A percentile compares a stretch with the other conserved stretches of the same genome.
phyloP scores from a whole-genome alignment of 441 rosid genomes.

The Pelargonium myrrhifolium region DNA sequence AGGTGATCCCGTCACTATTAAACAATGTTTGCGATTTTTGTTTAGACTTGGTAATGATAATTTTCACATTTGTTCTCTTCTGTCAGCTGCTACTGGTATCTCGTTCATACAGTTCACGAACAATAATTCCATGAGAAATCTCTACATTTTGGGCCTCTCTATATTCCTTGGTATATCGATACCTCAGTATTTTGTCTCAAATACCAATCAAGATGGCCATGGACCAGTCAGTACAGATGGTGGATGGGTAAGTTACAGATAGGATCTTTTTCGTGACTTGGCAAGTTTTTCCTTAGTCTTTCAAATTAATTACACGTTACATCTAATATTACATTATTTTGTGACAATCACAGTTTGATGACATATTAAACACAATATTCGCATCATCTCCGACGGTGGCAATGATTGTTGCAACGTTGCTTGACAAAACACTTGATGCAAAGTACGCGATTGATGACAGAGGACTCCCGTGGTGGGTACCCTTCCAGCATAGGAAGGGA shows the following conservation, averaged over 20 bases:
- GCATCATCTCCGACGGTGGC: slow-evolving; percentile 79
- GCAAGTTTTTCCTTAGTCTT: neutral
- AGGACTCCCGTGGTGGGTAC: slow-evolving; percentile 84
- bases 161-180: slow-evolving; percentile 80
- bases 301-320: neutral
- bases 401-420: slow-evolving; percentile 48
- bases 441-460: slow-evolving; percentile 33
- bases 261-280: neutral
- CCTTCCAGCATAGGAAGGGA: slow-evolving; percentile 65
- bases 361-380: slow-evolving; percentile 76
- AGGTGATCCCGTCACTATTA: slow-evolving; percentile 23
- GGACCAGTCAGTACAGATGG: slow-evolving; percentile 75
- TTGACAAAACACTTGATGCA: slow-evolving; percentile 75
- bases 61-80: neutral
- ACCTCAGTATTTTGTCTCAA: slow-evolving; percentile 57
- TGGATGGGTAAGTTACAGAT: slow-evolving; percentile 66
- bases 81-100: slow-evolving; percentile 71
- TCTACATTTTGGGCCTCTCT: slow-evolving; percentile 69
- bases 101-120: slow-evolving; percentile 79
- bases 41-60: neutral
- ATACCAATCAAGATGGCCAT: slow-evolving; percentile 41
- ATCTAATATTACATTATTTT: neutral
- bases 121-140: slow-evolving; percentile 77
- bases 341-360: slow-evolving; percentile 59
- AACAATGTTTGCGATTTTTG: neutral